phyloP scores from a whole-genome alignment of 2,329 filamentous ascomycete genomes.

The Monosporascus ibericus region DNA sequence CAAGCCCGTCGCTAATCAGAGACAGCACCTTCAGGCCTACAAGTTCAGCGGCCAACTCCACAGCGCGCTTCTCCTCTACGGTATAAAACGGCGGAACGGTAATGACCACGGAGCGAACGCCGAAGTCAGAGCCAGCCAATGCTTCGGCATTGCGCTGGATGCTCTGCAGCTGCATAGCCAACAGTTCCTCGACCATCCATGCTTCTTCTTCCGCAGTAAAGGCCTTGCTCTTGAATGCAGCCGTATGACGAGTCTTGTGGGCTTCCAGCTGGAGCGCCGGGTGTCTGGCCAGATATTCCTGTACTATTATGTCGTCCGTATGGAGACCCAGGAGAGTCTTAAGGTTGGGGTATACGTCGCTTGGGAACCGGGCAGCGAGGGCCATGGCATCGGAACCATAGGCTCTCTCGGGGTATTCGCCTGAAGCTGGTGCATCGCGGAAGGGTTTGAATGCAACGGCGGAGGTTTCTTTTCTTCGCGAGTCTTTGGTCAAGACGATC shows the following conservation, averaged over 20 bases:
- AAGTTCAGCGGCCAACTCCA: constrained; percentile 77
- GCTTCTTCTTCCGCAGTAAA: constrained; percentile 56
- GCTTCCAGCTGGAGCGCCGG: constrained; percentile 68
- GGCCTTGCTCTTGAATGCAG: constrained; percentile 73
- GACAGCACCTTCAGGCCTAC: constrained; percentile 82
- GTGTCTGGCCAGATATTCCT: constrained; percentile 68
- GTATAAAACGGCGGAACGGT: constrained; percentile 90
- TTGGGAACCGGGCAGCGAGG: constrained; percentile 78
- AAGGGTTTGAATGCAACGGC: constrained; percentile 90
- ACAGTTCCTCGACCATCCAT: constrained; percentile 81
- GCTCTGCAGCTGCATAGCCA: constrained; percentile 94
- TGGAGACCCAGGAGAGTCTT: constrained; percentile 82
- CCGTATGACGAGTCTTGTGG: constrained; percentile 57
- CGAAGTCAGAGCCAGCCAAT: constrained; percentile 68
- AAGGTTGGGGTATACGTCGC: constrained; percentile 90
- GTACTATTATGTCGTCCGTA: constrained; percentile 52
- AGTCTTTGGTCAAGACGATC: constrained; percentile 96
- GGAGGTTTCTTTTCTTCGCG: constrained; percentile 87
- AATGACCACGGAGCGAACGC: constrained; percentile 76
- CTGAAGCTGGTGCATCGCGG: constrained; percentile 55
- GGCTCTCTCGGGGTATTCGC: constrained; percentile 74
- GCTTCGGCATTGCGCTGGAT: constrained; percentile 82
- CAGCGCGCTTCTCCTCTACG: constrained; percentile 78
- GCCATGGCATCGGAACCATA: constrained; percentile 92
- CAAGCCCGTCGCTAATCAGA: constrained; percentile 81